Base-by-base conservation (phyloP, 2,329 filamentous ascomycete genomes). In the Arthrobotrys sphaeroides region DNA sequence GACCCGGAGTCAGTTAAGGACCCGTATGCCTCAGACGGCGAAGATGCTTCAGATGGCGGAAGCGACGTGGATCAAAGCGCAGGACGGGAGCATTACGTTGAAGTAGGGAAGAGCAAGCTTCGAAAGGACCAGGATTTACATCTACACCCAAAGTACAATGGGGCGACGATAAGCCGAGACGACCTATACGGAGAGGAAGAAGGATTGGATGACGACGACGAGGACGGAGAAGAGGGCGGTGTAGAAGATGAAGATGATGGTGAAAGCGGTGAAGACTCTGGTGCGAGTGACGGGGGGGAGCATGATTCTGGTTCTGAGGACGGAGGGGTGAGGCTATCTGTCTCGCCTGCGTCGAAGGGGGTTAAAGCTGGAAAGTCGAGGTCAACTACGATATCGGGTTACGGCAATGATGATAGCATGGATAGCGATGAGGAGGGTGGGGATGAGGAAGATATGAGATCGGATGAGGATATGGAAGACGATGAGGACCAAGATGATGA, bases 1-100 rank as follows among this genome's bases (percentile, higher is more conserved):
- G 82, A 84, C 73, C 82, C 82, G 5, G 83, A 84, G 73, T 88
- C 88, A 67, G 83, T 87, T 62, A 84, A 87, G 78, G 87, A 89
- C 76, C 84, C 84, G 16, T 85, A 86, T 13, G 83, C 83, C 77
- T 86, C 85, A n/a, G 86, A 85, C 67, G 87, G 87, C 66, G 87
- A 87, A 51, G 85, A 84, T 45, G 85, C 82, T 45, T 82, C 83
- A 12, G 86, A 84, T 59, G 88, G 86, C 47, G 85, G 82, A 28
- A 86, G 84, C 77, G 84, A 84, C 3, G 82, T 79, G 42, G 82
- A 86, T 78, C 84, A 81, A 9, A 83, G 87, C 74, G 85, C 86
- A 9, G 93, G 91, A 18, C 91, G 94, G 31, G 94, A 97, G 80
- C 94, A 98, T 82, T 98, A 98, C 81, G 87, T 91, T 45, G 83